Evolutionary conservation across 148 eudicot species (phyloP).

Genomic region (Pouteria glomerata): DNA sequence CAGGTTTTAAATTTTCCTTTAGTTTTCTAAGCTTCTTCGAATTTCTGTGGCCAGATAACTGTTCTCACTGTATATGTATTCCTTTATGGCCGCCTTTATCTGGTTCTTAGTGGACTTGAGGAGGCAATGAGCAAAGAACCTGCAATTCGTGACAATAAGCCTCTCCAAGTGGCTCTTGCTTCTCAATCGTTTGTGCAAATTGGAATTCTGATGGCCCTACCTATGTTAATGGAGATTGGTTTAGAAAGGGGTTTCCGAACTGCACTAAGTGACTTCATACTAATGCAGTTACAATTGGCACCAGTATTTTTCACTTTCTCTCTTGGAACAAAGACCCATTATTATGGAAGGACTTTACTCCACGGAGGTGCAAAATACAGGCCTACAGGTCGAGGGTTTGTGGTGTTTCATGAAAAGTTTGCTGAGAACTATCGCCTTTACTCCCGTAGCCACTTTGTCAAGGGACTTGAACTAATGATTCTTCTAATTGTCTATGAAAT

Average conservation of each 20-base stretch:
- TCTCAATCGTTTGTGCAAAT: slow-evolving; percentile 97
- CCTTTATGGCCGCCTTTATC: slow-evolving; percentile 93
- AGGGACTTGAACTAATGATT: slow-evolving; percentile 95
- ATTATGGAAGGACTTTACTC: slow-evolving; percentile 88
- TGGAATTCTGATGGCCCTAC: slow-evolving; percentile 96
- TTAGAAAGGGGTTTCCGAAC: slow-evolving; percentile 86
- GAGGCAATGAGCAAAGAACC: slow-evolving; percentile 50
- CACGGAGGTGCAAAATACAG: slow-evolving; percentile 98
- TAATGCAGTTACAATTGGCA: slow-evolving; percentile 89
- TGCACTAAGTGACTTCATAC: slow-evolving; percentile 79
- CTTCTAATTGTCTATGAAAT: slow-evolving; percentile 81
- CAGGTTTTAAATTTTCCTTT: background rate
- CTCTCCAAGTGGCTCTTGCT: slow-evolving; percentile 93
- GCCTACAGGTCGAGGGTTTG: slow-evolving; percentile 96
- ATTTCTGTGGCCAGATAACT: slow-evolving; percentile 56
- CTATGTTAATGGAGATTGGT: slow-evolving; percentile 99
- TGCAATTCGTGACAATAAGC: slow-evolving; percentile 51
- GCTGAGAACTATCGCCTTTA: slow-evolving; percentile 97
- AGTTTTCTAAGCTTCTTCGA: background rate
- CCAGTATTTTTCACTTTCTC: slow-evolving; percentile 97
- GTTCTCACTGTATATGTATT: slow-evolving; percentile 94
- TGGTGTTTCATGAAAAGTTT: slow-evolving; percentile 96
- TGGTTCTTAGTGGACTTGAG: slow-evolving; percentile 94
- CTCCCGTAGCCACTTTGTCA: slow-evolving; percentile 96
- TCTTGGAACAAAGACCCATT: slow-evolving; percentile 95